These are phyloP conservation scores for Solanum peruvianum DNA, from an alignment of 257 asterid genomes.

Conservation along the genomic window DNA sequence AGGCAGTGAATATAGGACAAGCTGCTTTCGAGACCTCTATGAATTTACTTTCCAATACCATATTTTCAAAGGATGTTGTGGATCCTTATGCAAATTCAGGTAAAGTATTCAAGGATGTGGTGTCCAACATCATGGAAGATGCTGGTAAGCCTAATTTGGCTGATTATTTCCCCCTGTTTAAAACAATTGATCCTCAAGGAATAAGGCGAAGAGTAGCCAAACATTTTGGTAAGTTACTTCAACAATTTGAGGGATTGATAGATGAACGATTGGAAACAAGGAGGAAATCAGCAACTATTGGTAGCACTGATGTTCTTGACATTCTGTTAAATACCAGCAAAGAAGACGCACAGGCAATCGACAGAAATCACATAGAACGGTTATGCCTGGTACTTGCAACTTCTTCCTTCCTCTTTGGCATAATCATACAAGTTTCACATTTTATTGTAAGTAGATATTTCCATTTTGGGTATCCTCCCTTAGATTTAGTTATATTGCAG, in stretches of 20 bases:
- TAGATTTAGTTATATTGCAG: conserved; percentile 7
- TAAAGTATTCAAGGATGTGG: conserved; percentile 52
- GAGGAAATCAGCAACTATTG: neutral
- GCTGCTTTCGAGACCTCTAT: conserved; percentile 43
- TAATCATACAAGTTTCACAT: neutral
- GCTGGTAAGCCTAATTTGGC: conserved; percentile 61
- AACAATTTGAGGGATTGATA: conserved; percentile 25
- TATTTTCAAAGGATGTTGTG: conserved; percentile 42
- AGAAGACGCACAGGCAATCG: neutral
- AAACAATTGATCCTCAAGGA: conserved; percentile 47
- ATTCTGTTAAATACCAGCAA: neutral
- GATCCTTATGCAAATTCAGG: conserved; percentile 50
- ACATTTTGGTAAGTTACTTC: conserved; percentile 25
- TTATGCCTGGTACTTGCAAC: neutral
- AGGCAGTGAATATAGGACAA: conserved; percentile 41
- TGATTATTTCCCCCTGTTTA: conserved; percentile 41
- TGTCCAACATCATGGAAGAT: conserved; percentile 36
- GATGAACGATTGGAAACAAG: conserved; percentile 25
- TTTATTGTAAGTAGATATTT: no score
- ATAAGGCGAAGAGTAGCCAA: conserved; percentile 29
- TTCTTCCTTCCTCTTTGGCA: neutral
- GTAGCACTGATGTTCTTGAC: neutral
- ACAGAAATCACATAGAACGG: neutral
- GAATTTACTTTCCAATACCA: conserved; percentile 36
- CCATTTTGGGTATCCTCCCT: no score